A percentile compares a stretch with the other conserved stretches of the same genome.
Evolutionary conservation across 2,329 filamentous ascomycete species (phyloP).

Genomic region (Furcasterigmium sp.): DNA sequence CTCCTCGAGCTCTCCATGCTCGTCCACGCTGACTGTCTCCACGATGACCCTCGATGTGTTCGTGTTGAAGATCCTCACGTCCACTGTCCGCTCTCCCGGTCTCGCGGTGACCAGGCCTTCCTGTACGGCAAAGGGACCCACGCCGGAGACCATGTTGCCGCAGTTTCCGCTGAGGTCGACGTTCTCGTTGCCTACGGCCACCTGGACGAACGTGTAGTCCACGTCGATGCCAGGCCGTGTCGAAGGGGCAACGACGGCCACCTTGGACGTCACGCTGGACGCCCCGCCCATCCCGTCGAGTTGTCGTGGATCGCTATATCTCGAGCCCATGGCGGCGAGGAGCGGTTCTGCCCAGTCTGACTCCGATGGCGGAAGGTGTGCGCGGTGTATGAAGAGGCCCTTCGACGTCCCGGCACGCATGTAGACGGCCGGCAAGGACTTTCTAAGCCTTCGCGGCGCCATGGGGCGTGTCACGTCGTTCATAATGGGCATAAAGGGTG

Average conservation of each 20-base stretch:
- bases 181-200: constrained; percentile 47
- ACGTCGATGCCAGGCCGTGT: constrained; percentile 40
- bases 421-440: constrained; percentile 43
- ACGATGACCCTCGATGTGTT: constrained; percentile 34
- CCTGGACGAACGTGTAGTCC: constrained; percentile 56
- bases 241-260: constrained; percentile 49
- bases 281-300: constrained; percentile 59
- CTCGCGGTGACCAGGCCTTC: constrained; percentile 31
- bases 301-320: constrained; percentile 49
- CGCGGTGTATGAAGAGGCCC: constrained; percentile 51
- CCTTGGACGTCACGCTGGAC: constrained; percentile 56
- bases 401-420: constrained; percentile 61
- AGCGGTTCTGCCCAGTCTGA: constrained; percentile 48
- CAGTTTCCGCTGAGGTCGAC: constrained; percentile 57
- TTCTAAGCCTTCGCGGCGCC: no score
- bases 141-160: constrained; percentile 54
- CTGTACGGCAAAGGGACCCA: constrained; percentile 55
- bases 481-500: not conserved
- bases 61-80: constrained; percentile 23
- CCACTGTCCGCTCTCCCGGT: constrained; percentile 8
- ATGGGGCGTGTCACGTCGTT: no score
- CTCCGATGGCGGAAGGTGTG: constrained; percentile 41
- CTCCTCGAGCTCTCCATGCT: constrained; percentile 37
- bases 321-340: constrained; percentile 46
- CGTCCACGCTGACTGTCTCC: constrained; percentile 44